These are phyloP conservation scores for Diutina catenulata DNA, from an alignment of 1,139 yeast genomes.

Conservation along the genomic window DNA sequence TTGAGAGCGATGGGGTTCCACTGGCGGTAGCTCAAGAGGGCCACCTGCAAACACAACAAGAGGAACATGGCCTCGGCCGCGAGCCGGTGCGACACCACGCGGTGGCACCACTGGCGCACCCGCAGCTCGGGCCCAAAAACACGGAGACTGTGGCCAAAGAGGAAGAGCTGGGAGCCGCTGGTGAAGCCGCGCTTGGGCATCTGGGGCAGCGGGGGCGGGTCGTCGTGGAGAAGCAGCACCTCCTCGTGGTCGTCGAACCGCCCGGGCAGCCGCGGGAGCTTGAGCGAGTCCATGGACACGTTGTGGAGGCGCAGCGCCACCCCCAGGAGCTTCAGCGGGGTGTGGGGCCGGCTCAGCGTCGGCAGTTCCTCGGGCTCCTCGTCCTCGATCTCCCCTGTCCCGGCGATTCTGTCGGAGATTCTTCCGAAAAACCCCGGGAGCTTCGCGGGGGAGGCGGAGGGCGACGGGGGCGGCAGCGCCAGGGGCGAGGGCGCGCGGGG, in stretches of 20 bases:
- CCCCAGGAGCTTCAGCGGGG: too few relatives aligned
- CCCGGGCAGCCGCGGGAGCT: not conserved
- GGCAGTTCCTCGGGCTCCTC: not conserved
- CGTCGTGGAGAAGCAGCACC: slow-evolving; percentile 3
- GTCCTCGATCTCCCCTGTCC: slow-evolving; percentile 12
- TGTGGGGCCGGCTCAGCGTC: slow-evolving; percentile 7
- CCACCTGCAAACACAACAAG: slow-evolving; percentile 30
- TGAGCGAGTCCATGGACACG: not conserved
- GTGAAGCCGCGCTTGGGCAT: not conserved
- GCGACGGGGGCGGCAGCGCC: slow-evolving; percentile 10
- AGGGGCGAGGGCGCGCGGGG: not conserved
- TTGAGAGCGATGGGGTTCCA: slow-evolving; percentile 29
- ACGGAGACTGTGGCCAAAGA: slow-evolving; percentile 28
- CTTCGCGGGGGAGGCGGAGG: slow-evolving; percentile 13
- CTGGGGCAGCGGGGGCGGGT: slow-evolving; percentile 4
- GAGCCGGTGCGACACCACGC: slow-evolving; percentile 14
- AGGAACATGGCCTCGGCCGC: slow-evolving; percentile 16
- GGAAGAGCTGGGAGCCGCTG: slow-evolving; percentile 11
- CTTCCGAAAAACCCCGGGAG: slow-evolving; percentile 21
- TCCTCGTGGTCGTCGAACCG: not conserved
- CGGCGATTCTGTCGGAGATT: slow-evolving; percentile 33
- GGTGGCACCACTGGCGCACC: slow-evolving; percentile 22
- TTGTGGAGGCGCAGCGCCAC: slow-evolving; percentile 7
- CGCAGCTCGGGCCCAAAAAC: slow-evolving; percentile 21
- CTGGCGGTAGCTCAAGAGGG: slow-evolving; percentile 34